phyloP scores from a whole-genome alignment of 2,329 filamentous ascomycete species.

The Colletotrichum shisoi region DNA sequence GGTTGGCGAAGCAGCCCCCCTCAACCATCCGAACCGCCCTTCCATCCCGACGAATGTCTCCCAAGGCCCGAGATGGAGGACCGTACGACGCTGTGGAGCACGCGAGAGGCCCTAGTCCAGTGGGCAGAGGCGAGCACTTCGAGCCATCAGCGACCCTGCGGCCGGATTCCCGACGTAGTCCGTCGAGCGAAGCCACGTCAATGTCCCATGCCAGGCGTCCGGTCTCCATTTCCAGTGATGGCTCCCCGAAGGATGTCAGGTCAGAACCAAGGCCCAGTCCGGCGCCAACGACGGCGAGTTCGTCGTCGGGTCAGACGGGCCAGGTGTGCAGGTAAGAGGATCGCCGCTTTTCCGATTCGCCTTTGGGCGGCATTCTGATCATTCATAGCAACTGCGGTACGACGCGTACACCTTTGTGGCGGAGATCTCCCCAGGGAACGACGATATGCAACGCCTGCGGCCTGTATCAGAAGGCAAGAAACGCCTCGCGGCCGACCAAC shows the following conservation, averaged over 20 bases:
- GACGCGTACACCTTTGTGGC: slow-evolving; percentile 92
- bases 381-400: slow-evolving; percentile 85
- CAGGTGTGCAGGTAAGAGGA: slow-evolving; percentile 73
- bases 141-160: slow-evolving; percentile 15
- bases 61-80: slow-evolving; percentile 32
- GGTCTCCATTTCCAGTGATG: slow-evolving; percentile 31
- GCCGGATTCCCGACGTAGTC: slow-evolving; percentile 32
- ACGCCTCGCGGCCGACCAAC: slow-evolving; percentile 88
- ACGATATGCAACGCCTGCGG: slow-evolving; percentile 99
- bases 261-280: slow-evolving; percentile 34
- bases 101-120: slow-evolving; percentile 25
- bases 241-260: slow-evolving; percentile 27
- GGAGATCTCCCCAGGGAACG: slow-evolving; percentile 87
- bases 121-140: slow-evolving; percentile 7
- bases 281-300: slow-evolving; percentile 26
- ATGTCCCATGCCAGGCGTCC: slow-evolving; percentile 37
- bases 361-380: slow-evolving; percentile 41
- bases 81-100: slow-evolving; percentile 24
- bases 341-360: neutral
- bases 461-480: slow-evolving; percentile 91
- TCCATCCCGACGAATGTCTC: slow-evolving; percentile 39
- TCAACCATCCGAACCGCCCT: slow-evolving; percentile 39
- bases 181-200: slow-evolving; percentile 38
- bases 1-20: slow-evolving; percentile 30
- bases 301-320: slow-evolving; percentile 56